These are phyloP conservation scores for Akebia trifoliata DNA, from an alignment of 164 flowering plant species.

Conservation along the genomic window DNA sequence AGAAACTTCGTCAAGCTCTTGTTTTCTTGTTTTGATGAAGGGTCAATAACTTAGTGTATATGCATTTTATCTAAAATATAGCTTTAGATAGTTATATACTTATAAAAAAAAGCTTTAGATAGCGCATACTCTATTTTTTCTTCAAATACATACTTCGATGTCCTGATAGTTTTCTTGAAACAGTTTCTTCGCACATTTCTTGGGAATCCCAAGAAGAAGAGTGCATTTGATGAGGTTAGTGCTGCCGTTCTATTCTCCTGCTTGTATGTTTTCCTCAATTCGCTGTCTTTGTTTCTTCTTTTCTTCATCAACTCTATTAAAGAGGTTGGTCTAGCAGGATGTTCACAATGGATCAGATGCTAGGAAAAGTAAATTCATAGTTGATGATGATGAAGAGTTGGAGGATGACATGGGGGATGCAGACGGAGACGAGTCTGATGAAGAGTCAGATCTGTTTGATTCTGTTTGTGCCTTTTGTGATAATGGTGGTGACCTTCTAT, in stretches of 20 bases:
- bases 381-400: constrained; percentile 38
- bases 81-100: too few species aligned
- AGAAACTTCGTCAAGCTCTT: too few species aligned
- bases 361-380: constrained; percentile 30
- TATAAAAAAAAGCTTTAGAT: not conserved
- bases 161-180: constrained; percentile 13
- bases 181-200: constrained; percentile 55
- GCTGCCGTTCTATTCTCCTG: not conserved
- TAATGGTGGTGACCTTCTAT: constrained; percentile 71
- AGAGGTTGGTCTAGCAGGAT: constrained; percentile 29
- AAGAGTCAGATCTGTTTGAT: constrained; percentile 47
- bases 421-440: constrained; percentile 36
- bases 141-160: not conserved
- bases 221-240: constrained; percentile 46
- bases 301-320: not conserved
- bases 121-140: not conserved
- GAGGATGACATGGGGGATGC: constrained; percentile 27
- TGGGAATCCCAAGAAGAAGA: constrained; percentile 43
- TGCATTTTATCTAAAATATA: not conserved
- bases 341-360: constrained; percentile 3
- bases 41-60: too few species aligned
- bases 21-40: too few species aligned
- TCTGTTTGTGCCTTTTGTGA: constrained; percentile 82
- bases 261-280: not conserved
- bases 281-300: not conserved